Conservation (phyloP, 305 asterid genomes). For the Fraxinus paxiana region DNA sequence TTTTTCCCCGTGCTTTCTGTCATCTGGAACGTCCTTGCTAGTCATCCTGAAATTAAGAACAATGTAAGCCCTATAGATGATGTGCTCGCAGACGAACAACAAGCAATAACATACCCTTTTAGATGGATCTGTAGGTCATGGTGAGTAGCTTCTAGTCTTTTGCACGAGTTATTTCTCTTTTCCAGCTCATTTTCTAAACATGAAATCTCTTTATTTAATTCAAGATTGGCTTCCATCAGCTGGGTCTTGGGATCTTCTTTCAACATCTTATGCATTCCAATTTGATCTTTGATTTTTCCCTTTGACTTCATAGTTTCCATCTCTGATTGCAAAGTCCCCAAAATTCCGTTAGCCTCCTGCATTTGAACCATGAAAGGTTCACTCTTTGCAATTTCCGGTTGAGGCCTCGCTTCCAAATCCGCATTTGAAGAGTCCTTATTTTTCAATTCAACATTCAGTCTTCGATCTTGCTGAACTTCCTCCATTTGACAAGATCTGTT, state of each 20-base stretch:
- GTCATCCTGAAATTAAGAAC: conserved; percentile 40
- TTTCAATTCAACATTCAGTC: conserved; percentile 26
- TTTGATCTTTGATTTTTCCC: conserved; percentile 30
- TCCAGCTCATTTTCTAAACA: conserved; percentile 32
- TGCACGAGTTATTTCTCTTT: conserved; percentile 24
- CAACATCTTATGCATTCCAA: conserved; percentile 28
- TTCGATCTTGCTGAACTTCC: conserved; percentile 30
- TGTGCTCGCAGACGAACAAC: conserved; percentile 11
- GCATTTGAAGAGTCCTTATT: conserved; percentile 28
- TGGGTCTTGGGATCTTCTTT: conserved; percentile 41
- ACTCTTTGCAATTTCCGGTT: conserved; percentile 28
- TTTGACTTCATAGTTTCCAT: conserved; percentile 28
- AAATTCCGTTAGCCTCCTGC: conserved; percentile 38
- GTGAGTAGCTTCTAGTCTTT: conserved; percentile 30
- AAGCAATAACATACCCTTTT: conserved; percentile 42
- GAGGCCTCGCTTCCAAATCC: conserved; percentile 31
- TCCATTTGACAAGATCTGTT: conserved; percentile 29
- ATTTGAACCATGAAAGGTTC: conserved; percentile 40
- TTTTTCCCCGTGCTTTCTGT: conserved; percentile 31
- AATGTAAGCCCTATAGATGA: conserved; percentile 11
- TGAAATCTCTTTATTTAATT: conserved; percentile 33
- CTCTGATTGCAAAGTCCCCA: conserved; percentile 36
- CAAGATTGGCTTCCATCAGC: conserved; percentile 33
- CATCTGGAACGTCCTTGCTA: conserved; percentile 30
- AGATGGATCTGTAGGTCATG: conserved; percentile 34